Conservation (phyloP, 306 rosid species). For the Leucaena leucocephala region DNA sequence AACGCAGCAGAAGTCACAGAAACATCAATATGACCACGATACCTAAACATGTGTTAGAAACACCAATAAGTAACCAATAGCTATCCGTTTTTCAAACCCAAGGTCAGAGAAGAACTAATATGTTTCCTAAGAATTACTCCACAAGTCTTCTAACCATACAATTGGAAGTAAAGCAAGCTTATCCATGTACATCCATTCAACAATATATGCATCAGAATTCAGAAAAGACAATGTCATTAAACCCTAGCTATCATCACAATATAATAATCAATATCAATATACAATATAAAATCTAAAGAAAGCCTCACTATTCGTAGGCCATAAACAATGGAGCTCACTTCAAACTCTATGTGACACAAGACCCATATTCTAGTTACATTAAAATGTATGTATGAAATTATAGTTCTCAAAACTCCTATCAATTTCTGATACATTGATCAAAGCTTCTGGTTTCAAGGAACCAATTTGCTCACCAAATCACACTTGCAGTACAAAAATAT, state of each 20-base stretch:
- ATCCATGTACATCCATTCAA: neutral
- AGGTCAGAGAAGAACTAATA: neutral
- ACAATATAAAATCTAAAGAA: neutral
- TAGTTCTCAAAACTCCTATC: neutral
- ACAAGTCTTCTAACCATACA: conserved; percentile 1
- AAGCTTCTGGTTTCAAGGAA: conserved; percentile 14
- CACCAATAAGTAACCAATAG: conserved; percentile 42
- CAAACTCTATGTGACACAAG: neutral
- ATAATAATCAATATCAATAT: neutral
- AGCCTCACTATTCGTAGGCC: neutral
- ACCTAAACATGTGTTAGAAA: conserved; percentile 61
- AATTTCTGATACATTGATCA: neutral
- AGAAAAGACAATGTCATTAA: neutral
- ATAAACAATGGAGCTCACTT: neutral
- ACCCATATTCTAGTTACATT: neutral
- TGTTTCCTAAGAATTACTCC: conserved; percentile 14
- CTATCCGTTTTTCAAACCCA: conserved; percentile 18
- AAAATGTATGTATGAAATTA: neutral
- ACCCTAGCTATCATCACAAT: neutral
- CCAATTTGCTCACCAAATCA: neutral
- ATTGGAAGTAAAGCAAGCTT: conserved; percentile 25
- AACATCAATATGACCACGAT: conserved; percentile 85
- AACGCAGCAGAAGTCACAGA: conserved; percentile 94
- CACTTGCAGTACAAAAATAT: neutral
- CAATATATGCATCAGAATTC: neutral